Evolutionary conservation across 495 filamentous ascomycete species (phyloP), one percentile per base, ranked within the genome.

Genomic region (Sphaerosporella brunnea): DNA sequence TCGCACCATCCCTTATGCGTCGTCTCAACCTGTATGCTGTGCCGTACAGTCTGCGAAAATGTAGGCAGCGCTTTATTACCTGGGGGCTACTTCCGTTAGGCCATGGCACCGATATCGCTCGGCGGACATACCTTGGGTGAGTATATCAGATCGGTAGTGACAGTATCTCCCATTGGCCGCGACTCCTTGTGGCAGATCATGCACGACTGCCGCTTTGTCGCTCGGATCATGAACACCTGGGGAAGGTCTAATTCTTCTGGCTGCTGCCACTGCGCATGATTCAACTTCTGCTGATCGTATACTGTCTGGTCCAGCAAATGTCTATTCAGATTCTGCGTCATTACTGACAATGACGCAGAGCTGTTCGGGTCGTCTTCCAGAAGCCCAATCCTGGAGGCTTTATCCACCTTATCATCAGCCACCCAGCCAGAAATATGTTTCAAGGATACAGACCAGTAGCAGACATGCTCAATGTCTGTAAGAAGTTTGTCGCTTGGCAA

Each of bases 401-500:
- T 15, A 43, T n/a, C n/a, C n/a, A 5, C 32, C 21, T 36, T 47
- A 44, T 56, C 19, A 45, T 23, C 36, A 39, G 36, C 18, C 19
- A 5, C 18, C 16, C 51, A n/a, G 25, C 36, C 18, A 39, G 18
- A 39, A 8, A 39, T 39, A 39, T 15, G n/a, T 36, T 25, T 40
- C 23, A 45, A 11, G 18, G 4, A 15, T 47, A 34, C 60, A 36
- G 54, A 76, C 76, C 75, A 62, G 83, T 76, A 1, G 80, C 74
- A 44, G 79, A 76, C 53, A 74, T 78, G 58, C 81, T 81, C 53
- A 96, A 79, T 0, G 86, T 80, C 64, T 84, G 90, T 28, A 95
- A 65, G 53, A 99, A 75, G 59, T 99, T 99, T 0, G 88, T 93
- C n/a, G 90, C 90, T 54, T 95, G 90, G 55, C 92, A 96, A 51